Conservation (phyloP, 202 grass and related monocot genomes). For the Bolboschoenoplectus hybrid region DNA sequence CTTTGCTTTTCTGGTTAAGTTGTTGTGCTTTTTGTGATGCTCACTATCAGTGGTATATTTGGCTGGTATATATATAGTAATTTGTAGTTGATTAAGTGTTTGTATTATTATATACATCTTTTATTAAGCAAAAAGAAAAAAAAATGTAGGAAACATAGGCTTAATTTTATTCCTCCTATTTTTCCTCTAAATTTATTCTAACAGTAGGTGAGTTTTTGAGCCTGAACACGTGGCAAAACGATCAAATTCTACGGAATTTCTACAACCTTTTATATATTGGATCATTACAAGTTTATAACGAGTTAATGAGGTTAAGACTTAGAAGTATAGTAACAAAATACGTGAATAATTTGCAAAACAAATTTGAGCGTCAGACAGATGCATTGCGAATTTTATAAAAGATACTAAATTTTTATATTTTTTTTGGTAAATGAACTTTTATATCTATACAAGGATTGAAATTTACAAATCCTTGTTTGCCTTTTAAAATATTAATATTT, state of each 20-base stretch:
- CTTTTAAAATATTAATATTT: no score
- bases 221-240: background rate
- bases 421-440: no score
- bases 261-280: background rate
- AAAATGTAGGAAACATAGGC: background rate
- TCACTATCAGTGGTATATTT: background rate
- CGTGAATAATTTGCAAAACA: background rate
- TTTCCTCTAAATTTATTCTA: background rate
- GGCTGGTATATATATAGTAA: background rate
- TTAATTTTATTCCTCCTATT: background rate
- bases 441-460: no score
- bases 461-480: no score
- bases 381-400: background rate
- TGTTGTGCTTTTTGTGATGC: background rate
- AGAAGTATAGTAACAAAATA: background rate
- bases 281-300: background rate
- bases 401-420: background rate
- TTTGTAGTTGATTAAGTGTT: background rate
- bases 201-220: no score
- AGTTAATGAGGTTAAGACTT: background rate
- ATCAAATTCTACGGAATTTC: background rate
- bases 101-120: background rate
- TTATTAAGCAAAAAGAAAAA: background rate
- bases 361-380: background rate
- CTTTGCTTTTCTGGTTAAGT: background rate